Base-by-base conservation (phyloP, 2,329 filamentous ascomycete species). In the Colletotrichum euphorbiae region DNA sequence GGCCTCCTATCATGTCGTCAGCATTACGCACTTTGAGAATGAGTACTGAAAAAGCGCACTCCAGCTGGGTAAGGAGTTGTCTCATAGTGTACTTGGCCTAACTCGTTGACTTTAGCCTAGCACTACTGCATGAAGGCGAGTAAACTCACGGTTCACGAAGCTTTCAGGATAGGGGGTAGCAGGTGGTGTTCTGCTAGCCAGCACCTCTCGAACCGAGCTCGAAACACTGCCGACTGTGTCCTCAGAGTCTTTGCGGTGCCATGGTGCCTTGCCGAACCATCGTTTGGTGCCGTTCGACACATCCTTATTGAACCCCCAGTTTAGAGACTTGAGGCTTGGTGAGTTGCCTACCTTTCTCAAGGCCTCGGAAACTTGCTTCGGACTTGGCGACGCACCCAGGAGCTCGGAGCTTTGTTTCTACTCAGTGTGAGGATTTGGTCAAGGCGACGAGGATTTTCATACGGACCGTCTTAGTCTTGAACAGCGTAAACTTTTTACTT, bases 161-260 rank as follows among this genome's bases (percentile, higher is more conserved):
- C 36, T 45, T 8, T 62, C 56, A 6, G 74, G 71, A 2, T 62
- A 62, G 15, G 78, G 77, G 1, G 76, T 78, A 6, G 70, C 69
- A 17, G 75, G 74, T 2, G 78, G 79, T 4, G 79, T 80, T 24
- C 71, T 71, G 15, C 79, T 79, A n/a, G 75, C 76, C 42, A 83
- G 73, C 5, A 81, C 72, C 9, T 81, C 78, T 31, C 77, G 75
- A 8, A 83, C 70, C 3, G 82, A 84, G 69, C 81, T 83, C 9
- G 80, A 75, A n/a, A 78, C 75, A 57, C 77, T 83, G 67, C 71
- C 77, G 21, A 74, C 71, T 0, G 82, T 82, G 3, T 77, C 77
- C 7, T 61, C 73, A 1, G 81, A 83, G 17, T 75, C 71, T 64
- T 80, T 82, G 4, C 78, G 77, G 46, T 76, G 75, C 80, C 81